phyloP scores from a whole-genome alignment of 2,329 filamentous ascomycete genomes.

The Fusarium tjaetaba region DNA sequence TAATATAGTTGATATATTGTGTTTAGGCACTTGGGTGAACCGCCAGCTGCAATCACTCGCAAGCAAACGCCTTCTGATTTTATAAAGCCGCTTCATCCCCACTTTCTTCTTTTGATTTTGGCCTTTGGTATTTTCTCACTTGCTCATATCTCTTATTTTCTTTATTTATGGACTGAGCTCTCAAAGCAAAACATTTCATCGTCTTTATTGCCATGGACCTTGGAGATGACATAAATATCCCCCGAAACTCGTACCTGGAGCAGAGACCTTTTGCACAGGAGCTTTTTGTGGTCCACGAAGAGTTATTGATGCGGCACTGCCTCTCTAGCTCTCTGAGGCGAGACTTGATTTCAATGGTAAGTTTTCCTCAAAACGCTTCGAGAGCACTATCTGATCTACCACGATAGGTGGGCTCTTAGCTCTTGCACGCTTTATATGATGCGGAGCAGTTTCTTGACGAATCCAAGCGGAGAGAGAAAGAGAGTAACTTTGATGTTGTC shows the following conservation, averaged over 20 bases:
- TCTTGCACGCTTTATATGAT: slow-evolving; percentile 75
- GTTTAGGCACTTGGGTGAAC: neutral
- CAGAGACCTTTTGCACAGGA: slow-evolving; percentile 57
- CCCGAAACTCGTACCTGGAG: slow-evolving; percentile 18
- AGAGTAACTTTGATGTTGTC: slow-evolving; percentile 71
- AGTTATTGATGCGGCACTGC: slow-evolving; percentile 73
- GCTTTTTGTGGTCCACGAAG: slow-evolving; percentile 77
- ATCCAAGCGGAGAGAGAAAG: slow-evolving; percentile 69
- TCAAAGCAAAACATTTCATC: neutral
- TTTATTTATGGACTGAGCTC: too few relatives aligned
- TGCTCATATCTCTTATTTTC: neutral
- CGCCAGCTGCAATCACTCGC: neutral
- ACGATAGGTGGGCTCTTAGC: slow-evolving; percentile 68
- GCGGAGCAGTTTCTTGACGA: slow-evolving; percentile 73
- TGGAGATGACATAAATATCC: neutral
- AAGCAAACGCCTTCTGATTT: neutral
- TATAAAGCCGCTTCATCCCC: neutral
- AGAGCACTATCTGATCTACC: slow-evolving; percentile 8
- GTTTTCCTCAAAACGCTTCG: neutral
- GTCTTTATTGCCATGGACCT: neutral
- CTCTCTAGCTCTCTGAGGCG: slow-evolving; percentile 71
- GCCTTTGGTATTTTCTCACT: neutral
- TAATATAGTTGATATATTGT: neutral
- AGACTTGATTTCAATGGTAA: slow-evolving; percentile 70
- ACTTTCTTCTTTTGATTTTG: neutral